Evolutionary conservation across 2,329 filamentous ascomycete species (phyloP), one percentile per base, ranked within the genome.

Genomic region (Penicillium rolfsii): DNA sequence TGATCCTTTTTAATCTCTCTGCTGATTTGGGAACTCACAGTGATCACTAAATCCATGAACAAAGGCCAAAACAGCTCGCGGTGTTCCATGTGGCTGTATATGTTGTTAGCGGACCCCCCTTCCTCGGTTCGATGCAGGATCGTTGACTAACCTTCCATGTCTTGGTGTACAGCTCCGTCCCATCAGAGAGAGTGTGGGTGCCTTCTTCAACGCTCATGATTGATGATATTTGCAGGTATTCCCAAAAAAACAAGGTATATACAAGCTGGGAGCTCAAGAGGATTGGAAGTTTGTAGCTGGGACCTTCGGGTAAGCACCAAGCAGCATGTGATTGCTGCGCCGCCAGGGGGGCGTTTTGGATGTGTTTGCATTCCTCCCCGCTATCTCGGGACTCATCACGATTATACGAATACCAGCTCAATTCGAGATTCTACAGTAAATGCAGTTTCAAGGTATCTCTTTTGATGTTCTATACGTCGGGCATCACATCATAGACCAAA

Each of bases 31-130:
- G 36, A 43, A 63, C 74, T 64, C 73, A 82, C 82, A 82, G 76
- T 96, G 91, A 77, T 97, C 93, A 75, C 87, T 92, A 82, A 93
- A 97, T 70, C 93, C 93, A 79, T 97, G 93, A 64, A 97, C 80
- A 77, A 96, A 90, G 70, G 95, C 82, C 53, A 96, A 76, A 67
- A 90, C 90, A 38, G 93, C 93, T 70, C 84, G 85, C 58, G 84
- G 77, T 26, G 52, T 30, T 55, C 33, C 62, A 12, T 22, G 58
- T 19, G 61, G 59, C 61, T 49, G 41, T 55, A 43, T 16, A 26
- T 36, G 30, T 35, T 36, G 53, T 55, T 33, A 53, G 50, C 50
- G 8, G 35, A 38, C 53, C 38, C 30, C 30, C 30, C 41, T 36
- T 48, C 41, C 26, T 24, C 33, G 24, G 53, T 55, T 46, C 28